Conservation (phyloP, 2,329 filamentous ascomycete species). For the Zymoseptoria tritici region DNA sequence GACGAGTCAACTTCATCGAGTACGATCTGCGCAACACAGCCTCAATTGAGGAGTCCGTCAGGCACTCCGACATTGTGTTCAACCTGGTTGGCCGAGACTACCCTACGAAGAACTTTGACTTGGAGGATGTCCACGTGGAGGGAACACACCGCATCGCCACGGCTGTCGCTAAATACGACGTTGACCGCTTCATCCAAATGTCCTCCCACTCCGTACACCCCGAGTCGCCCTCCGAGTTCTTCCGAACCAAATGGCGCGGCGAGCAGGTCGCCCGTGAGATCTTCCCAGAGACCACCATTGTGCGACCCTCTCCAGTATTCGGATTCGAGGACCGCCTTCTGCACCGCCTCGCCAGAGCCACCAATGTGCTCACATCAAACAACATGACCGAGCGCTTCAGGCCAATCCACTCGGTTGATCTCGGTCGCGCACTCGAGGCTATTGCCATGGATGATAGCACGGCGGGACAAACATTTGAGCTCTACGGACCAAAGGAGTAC, state of each 20-base stretch:
- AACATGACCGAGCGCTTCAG: conserved; percentile 85
- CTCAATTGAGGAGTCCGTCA: conserved; percentile 92
- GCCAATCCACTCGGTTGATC: conserved; percentile 89
- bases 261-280: conserved; percentile 80
- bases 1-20: conserved; percentile 83
- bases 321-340: conserved; percentile 92
- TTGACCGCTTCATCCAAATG: conserved; percentile 93
- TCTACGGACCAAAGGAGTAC: conserved; percentile 91
- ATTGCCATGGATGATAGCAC: conserved; percentile 91
- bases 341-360: conserved; percentile 70
- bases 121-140: conserved; percentile 89
- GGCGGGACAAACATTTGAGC: conserved; percentile 82
- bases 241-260: conserved; percentile 76
- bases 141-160: conserved; percentile 87
- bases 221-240: conserved; percentile 80
- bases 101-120: conserved; percentile 95
- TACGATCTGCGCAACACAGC: conserved; percentile 89
- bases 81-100: conserved; percentile 93
- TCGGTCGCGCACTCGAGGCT: conserved; percentile 77
- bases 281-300: conserved; percentile 95
- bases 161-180: conserved; percentile 93
- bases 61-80: conserved; percentile 96
- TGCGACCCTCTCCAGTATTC: conserved; percentile 87
- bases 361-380: conserved; percentile 83
- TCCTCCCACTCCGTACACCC: conserved; percentile 86